Evolutionary conservation across 1,139 yeast species (phyloP).

Genomic region (Sugiyamaella xylanicola): DNA sequence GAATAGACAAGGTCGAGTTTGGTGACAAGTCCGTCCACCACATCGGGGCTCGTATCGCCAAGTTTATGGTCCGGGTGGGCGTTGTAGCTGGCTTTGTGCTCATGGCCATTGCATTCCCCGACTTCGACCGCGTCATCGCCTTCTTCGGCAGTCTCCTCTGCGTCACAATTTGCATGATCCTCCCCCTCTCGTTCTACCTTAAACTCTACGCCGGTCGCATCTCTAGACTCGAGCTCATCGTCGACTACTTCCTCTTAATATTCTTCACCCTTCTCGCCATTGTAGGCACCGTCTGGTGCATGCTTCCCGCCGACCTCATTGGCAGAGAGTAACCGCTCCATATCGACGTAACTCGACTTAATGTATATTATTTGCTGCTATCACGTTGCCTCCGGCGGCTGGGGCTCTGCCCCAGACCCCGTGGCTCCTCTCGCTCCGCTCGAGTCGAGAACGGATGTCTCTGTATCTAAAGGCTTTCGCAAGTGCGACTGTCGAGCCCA

Average conservation of each 20-base stretch:
- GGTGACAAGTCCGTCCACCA: constrained; percentile 9
- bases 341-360: too few species aligned
- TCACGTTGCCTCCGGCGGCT: constrained; percentile 13
- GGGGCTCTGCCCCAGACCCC: constrained; percentile 3
- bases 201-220: constrained; percentile 56
- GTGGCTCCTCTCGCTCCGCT: constrained; percentile 8
- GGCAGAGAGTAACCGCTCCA: constrained; percentile 4
- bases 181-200: constrained; percentile 74
- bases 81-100: constrained; percentile 50
- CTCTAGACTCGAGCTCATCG: constrained; percentile 43
- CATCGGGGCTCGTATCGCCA: constrained; percentile 18
- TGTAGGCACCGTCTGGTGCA: constrained; percentile 40
- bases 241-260: constrained; percentile 52
- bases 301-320: constrained; percentile 26
- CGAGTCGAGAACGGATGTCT: background rate
- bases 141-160: constrained; percentile 82
- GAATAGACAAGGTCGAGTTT: constrained; percentile 37
- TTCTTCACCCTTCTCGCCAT: constrained; percentile 37
- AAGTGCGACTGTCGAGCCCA: too few species aligned
- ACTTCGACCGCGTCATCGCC: constrained; percentile 82
- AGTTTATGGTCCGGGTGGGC: constrained; percentile 36
- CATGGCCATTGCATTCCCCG: constrained; percentile 64
- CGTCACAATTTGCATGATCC: constrained; percentile 73
- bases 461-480: background rate
- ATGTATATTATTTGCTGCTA: background rate